Evolutionary conservation across 768 basidiomycete species (phyloP).

Genomic region (Mycena chlorophos): DNA sequence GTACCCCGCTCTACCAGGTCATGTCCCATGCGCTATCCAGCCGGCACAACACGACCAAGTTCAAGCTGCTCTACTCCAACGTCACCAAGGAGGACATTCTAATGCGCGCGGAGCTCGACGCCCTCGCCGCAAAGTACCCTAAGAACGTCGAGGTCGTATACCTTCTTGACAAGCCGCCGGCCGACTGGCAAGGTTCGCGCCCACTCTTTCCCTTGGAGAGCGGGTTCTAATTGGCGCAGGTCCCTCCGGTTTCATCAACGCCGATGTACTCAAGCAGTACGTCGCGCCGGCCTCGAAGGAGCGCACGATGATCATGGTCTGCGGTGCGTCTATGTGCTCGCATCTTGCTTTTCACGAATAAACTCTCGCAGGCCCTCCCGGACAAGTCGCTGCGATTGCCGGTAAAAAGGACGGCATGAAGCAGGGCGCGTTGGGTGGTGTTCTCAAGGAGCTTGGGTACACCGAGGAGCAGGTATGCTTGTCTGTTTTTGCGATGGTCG

Average conservation of each 20-base stretch:
- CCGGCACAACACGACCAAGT: constrained; percentile 86
- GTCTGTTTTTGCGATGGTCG: neutral
- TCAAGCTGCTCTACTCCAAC: constrained; percentile 90
- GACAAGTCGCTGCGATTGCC: constrained; percentile 83
- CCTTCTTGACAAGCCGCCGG: constrained; percentile 74
- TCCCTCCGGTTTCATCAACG: constrained; percentile 70
- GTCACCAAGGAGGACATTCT: constrained; percentile 89
- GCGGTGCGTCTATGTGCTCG: constrained; percentile 54
- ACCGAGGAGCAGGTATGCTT: constrained; percentile 74
- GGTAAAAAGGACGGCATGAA: constrained; percentile 88
- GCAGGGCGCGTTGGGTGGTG: constrained; percentile 80
- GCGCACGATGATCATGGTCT: constrained; percentile 88
- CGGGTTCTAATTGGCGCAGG: constrained; percentile 40
- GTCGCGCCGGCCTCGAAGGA: constrained; percentile 64
- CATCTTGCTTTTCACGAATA: constrained; percentile 1
- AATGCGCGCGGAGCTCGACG: constrained; percentile 75
- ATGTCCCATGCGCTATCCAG: constrained; percentile 71
- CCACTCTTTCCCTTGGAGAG: neutral
- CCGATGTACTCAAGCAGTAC: constrained; percentile 72
- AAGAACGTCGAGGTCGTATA: constrained; percentile 81
- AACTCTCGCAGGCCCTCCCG: constrained; percentile 72
- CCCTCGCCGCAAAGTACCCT: constrained; percentile 66
- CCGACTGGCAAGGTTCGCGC: constrained; percentile 53
- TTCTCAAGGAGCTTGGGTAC: constrained; percentile 88
- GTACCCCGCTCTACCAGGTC: constrained; percentile 84